Conservation (phyloP, 208 protist genomes). For the Trypanosoma lewisi region DNA sequence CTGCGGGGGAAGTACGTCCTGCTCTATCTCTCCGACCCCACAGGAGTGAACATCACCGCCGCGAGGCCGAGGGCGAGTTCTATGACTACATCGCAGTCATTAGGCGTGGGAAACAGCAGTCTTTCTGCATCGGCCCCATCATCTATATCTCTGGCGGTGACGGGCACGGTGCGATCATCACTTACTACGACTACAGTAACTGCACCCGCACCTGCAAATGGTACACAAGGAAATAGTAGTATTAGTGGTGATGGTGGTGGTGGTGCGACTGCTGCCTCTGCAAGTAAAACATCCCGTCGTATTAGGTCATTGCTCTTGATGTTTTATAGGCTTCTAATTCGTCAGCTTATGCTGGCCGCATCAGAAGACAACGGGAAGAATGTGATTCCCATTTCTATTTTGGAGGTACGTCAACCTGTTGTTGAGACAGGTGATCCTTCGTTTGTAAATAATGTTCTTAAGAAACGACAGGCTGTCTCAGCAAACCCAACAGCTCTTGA, state of each 20-base stretch:
- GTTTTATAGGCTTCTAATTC: conserved; percentile 12
- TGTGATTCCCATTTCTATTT: conserved; percentile 1
- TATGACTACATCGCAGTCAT: not conserved
- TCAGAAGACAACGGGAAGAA: not conserved
- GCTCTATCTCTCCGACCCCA: conserved; percentile 39
- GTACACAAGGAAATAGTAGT: no score
- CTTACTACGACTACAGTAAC: no score
- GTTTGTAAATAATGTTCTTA: not conserved
- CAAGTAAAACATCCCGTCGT: not conserved
- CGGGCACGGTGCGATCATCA: not conserved
- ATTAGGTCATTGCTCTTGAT: not conserved
- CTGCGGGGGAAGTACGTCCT: conserved; percentile 71
- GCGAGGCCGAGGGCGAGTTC: not conserved
- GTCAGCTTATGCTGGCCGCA: not conserved
- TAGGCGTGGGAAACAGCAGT: not conserved
- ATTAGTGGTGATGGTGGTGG: no score
- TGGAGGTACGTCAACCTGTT: conserved; percentile 16
- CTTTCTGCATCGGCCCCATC: conserved; percentile 2
- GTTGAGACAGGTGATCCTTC: not conserved
- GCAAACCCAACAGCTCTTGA: not conserved
- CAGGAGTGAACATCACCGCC: not conserved
- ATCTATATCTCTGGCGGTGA: not conserved
- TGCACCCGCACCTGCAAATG: no score
- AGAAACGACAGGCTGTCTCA: not conserved
- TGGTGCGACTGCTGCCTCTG: not conserved